phyloP scores from a whole-genome alignment of 106 monocot species.

The Allium sativum region DNA sequence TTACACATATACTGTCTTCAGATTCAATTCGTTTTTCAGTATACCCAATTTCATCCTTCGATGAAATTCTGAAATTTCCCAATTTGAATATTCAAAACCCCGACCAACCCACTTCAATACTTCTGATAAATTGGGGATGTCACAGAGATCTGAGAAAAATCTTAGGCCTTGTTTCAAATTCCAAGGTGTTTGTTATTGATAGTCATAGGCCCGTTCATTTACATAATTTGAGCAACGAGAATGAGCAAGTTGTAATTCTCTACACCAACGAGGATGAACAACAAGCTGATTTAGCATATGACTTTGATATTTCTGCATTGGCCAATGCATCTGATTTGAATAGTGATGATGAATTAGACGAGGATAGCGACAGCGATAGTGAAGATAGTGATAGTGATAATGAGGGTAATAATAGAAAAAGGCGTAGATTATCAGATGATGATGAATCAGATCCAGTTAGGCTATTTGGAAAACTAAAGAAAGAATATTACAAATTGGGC shows the following conservation, averaged over 20 bases:
- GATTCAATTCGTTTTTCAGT: constrained; percentile 76
- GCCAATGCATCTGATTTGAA: constrained; percentile 77
- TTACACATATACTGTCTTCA: constrained; percentile 62
- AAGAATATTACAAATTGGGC: constrained; percentile 74
- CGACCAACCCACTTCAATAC: constrained; percentile 21
- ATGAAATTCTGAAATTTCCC: constrained; percentile 26
- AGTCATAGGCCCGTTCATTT: constrained; percentile 85
- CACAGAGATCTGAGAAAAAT: constrained; percentile 51
- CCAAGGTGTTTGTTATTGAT: constrained; percentile 55
- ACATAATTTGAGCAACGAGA: constrained; percentile 71
- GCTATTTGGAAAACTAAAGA: constrained; percentile 67
- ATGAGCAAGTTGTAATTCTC: constrained; percentile 52
- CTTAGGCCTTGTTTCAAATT: constrained; percentile 24
- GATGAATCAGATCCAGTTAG: constrained; percentile 43
- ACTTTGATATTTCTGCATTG: constrained; percentile 58
- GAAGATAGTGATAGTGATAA: constrained; percentile 25
- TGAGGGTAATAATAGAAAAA: constrained; percentile 26
- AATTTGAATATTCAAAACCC: constrained; percentile 23
- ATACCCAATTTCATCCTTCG: constrained; percentile 66
- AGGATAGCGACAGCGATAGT: constrained; percentile 30
- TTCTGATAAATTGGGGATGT: constrained; percentile 82
- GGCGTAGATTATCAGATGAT: constrained; percentile 37
- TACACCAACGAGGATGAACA: constrained; percentile 73
- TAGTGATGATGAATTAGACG: constrained; percentile 50
- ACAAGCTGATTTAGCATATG: constrained; percentile 64